Conservation (phyloP, 768 basidiomycete genomes). For the Tulasnella sp. region DNA sequence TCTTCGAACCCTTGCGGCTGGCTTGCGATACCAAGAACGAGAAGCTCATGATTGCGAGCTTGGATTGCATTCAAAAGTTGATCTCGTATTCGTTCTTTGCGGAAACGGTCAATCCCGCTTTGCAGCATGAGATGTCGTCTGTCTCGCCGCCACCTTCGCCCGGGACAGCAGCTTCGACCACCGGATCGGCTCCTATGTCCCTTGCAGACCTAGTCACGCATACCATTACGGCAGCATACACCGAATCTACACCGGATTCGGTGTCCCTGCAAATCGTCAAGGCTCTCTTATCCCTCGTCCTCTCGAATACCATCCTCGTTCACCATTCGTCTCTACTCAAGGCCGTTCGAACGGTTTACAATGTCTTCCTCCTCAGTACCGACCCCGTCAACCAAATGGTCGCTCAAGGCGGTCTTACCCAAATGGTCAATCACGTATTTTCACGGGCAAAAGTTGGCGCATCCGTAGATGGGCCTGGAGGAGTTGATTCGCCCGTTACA, state of each 20-base stretch:
- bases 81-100: slow-evolving; percentile 96
- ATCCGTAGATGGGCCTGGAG: slow-evolving; percentile 11
- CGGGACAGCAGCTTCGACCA: slow-evolving; percentile 34
- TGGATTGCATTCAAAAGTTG: slow-evolving; percentile 96
- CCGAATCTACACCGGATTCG: slow-evolving; percentile 79
- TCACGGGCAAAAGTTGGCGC: slow-evolving; percentile 57
- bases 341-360: slow-evolving; percentile 96
- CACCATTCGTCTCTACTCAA: slow-evolving; percentile 96
- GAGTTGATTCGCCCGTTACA: slow-evolving; percentile 9
- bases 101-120: slow-evolving; percentile 49
- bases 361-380: slow-evolving; percentile 87
- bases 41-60: slow-evolving; percentile 90
- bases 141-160: slow-evolving; percentile 76
- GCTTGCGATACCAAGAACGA: slow-evolving; percentile 95
- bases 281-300: slow-evolving; percentile 80
- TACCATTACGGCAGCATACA: slow-evolving; percentile 89
- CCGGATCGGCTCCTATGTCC: slow-evolving; percentile 40
- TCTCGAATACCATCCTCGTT: slow-evolving; percentile 81
- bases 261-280: slow-evolving; percentile 97
- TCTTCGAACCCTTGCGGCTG: slow-evolving; percentile 92
- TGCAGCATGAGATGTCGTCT: slow-evolving; percentile 40
- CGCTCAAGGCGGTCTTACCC: slow-evolving; percentile 94
- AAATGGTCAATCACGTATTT: slow-evolving; percentile 98
- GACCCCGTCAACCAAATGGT: slow-evolving; percentile 96
- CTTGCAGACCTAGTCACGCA: slow-evolving; percentile 91